Evolutionary conservation across 2,329 filamentous ascomycete genomes (phyloP).

Genomic region (Verticillium albo-atrum): DNA sequence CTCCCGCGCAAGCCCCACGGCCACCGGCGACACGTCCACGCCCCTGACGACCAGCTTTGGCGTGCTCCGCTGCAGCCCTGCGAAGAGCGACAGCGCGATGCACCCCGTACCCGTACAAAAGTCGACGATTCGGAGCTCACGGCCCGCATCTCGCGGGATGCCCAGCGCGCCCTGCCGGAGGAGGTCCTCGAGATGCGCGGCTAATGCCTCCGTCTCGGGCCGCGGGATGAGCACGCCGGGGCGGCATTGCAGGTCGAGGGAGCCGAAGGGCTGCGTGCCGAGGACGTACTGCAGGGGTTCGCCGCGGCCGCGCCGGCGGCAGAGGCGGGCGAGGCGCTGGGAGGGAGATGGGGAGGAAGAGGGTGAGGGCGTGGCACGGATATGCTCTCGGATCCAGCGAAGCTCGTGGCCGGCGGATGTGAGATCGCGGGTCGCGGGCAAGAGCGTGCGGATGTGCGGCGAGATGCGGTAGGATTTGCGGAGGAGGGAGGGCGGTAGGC

Average conservation of each 20-base stretch:
- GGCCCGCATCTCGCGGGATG: slow-evolving; percentile 7
- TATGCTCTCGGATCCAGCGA: slow-evolving; percentile 66
- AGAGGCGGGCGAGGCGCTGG: slow-evolving; percentile 28
- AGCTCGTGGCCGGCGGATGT: slow-evolving; percentile 64
- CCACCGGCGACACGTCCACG: slow-evolving; percentile 66
- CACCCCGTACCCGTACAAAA: slow-evolving; percentile 90
- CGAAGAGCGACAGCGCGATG: slow-evolving; percentile 73
- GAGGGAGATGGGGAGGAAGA: slow-evolving; percentile 17
- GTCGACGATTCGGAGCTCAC: slow-evolving; percentile 63
- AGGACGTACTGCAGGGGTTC: slow-evolving; percentile 87
- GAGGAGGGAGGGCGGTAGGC: slow-evolving; percentile 54
- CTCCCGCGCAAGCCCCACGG: slow-evolving; percentile 58
- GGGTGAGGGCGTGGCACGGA: slow-evolving; percentile 24
- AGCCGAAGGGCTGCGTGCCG: slow-evolving; percentile 82
- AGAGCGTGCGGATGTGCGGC: slow-evolving; percentile 52
- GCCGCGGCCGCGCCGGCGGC: slow-evolving; percentile 49
- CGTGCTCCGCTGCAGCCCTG: slow-evolving; percentile 46
- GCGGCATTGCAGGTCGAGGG: slow-evolving; percentile 71
- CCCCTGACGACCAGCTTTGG: slow-evolving; percentile 52
- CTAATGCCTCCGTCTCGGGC: slow-evolving; percentile 69
- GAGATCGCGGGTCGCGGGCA: slow-evolving; percentile 60
- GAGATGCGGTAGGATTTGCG: slow-evolving; percentile 49
- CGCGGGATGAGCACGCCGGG: slow-evolving; percentile 83
- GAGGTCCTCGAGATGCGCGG: slow-evolving; percentile 46
- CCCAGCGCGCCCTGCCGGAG: background rate